Evolutionary conservation across 495 filamentous ascomycete genomes (phyloP), one percentile per base, ranked within the genome.

Genomic region (Glonium stellatum): DNA sequence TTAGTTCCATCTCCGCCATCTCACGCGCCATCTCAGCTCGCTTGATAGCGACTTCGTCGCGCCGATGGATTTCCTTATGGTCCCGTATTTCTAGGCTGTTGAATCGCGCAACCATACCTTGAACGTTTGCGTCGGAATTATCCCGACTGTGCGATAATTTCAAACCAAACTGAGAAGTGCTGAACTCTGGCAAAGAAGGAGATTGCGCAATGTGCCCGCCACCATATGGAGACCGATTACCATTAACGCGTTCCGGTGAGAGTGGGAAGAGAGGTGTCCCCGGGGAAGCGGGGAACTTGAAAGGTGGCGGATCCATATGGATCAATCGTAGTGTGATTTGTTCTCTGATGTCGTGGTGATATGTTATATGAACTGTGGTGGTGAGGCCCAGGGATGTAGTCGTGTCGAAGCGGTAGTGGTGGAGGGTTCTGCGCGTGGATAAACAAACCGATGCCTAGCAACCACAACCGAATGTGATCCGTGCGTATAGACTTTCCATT

Each of bases 61-160:
- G 73, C 82, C 79, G 67, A 81, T 68, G 70, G 52, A 64, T 61
- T 56, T 69, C 69, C 44, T 71, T 65, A 57, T 65, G 63, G 61
- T 76, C 74, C 54, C 68, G 65, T 56, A 75, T 65, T 42, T 72
- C 70, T 37, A 96, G 74, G 51, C 78, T 82, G 74, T 95, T 92
- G 67, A 95, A 87, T 61, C 86, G 89, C 25, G 84, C 86, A 65
- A 95, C 89, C 72, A 92, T 93, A 31, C 88, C 84, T 67, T 92
- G 87, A 0, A 96, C 90, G 68, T 92, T 87, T 27, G 88, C 88
- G 69, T 95, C 90, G 23, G 88, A 87, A 56, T 70, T 70, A 54
- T 69, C 54, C 70, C 70, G 18, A 37, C 69, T 75, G 49, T 75
- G 75, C n/a, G 48, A 51, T 25, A 9, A 15, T 22, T 18, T 53